Base-by-base conservation (phyloP, 768 basidiomycete genomes). In the Auricularia sp. region DNA sequence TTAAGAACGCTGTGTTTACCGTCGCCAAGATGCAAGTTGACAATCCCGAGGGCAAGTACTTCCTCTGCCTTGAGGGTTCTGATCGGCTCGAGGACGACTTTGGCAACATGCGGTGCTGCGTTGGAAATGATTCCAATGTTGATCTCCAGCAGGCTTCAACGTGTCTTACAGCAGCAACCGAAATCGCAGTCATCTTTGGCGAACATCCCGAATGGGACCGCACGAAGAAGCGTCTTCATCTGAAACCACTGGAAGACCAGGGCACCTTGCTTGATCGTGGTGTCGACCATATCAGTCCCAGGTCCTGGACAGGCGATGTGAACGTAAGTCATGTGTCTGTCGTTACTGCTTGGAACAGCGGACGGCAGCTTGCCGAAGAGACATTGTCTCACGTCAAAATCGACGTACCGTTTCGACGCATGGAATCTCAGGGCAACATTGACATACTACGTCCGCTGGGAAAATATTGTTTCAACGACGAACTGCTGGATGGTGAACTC, bases 1-100 rank as follows among this genome's bases (percentile, higher is more conserved):
- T 79, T 63, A 79, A 77, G 68, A 79, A 78, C 63, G 70, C 65
- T 0, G 76, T 65, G 51, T 79, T 78, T 61, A 78, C 77, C 62
- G 70, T 79, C 24, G 77, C 73, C 0, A 80, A 78, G 64, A 66
- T 71, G 16, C 76, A 79, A 51, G 66, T 73, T 5, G 73, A 79
- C 62, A 59, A 72, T 63, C 75, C 75, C 0, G 63, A 73, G 58
- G 68, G 70, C 0, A 34, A 70, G 39, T 78, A 79, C 63, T 78
- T 65, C 61, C 37, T 79, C 2, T 75, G 75, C 10, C 70, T 77
- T 0, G 64, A 79, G 1, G 78, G 78, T 21, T 79, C 77, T 0
- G 75, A 80, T 65, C 69, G 73, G 0, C 70, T 78, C 1, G 76
- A 80, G 64, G 67, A 66, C 11, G 62, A 76, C 0, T 79, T 77